Evolutionary conservation across 306 rosid genomes (phyloP).

Genomic region (Cucurbita argyrosperma): DNA sequence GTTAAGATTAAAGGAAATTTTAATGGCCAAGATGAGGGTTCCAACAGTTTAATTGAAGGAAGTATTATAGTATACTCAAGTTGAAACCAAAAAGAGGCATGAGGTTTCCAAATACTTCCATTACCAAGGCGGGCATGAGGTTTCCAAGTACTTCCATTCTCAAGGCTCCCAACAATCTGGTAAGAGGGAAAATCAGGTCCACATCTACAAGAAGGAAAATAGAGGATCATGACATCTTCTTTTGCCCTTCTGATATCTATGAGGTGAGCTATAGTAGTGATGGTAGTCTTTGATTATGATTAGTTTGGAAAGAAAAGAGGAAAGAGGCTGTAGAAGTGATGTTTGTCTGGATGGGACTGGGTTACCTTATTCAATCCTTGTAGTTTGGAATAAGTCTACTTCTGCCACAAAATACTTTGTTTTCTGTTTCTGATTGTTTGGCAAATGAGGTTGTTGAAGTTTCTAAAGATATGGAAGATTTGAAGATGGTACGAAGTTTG

Average conservation of each 20-base stretch:
- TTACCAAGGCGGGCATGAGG: background rate
- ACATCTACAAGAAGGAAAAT: background rate
- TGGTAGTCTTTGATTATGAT: background rate
- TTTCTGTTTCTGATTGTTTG: background rate
- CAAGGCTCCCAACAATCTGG: background rate
- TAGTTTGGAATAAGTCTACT: background rate
- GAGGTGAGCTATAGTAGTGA: background rate
- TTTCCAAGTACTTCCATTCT: background rate
- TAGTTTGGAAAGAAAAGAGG: background rate
- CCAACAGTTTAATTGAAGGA: background rate
- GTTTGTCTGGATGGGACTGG: background rate
- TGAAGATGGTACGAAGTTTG: background rate
- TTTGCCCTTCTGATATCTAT: background rate
- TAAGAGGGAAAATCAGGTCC: background rate
- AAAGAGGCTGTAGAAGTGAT: background rate
- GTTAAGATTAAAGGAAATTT: background rate
- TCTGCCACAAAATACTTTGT: background rate
- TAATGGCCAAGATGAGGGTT: background rate
- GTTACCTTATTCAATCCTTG: background rate
- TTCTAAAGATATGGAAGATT: background rate
- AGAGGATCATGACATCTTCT: background rate
- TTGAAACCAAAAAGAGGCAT: background rate
- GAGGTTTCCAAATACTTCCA: background rate
- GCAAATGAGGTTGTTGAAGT: background rate
- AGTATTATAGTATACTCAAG: background rate